Conservation (phyloP, 345 rosid genomes). For the Bruguiera parviflora region DNA sequence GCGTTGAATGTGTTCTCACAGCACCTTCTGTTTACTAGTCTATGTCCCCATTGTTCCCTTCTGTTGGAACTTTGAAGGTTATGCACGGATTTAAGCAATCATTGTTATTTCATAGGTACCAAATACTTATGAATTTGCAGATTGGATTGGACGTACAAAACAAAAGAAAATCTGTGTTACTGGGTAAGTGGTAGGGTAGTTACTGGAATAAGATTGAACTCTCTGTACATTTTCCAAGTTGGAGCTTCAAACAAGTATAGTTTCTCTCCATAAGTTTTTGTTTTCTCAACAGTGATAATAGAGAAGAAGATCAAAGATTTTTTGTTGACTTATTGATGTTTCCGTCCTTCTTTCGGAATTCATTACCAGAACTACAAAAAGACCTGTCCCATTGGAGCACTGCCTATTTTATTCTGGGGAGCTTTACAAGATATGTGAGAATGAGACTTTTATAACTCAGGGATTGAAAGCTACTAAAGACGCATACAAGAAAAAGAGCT, state of each 20-base stretch:
- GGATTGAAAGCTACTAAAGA: conserved; percentile 85
- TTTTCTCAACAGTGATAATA: neutral
- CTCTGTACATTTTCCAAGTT: neutral
- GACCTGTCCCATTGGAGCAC: conserved; percentile 98
- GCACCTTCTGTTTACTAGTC: neutral
- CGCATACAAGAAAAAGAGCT: conserved; percentile 65
- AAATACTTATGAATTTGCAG: conserved; percentile 89
- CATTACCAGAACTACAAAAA: conserved; percentile 70
- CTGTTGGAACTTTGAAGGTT: conserved; percentile 6
- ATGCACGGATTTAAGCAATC: conserved; percentile 5
- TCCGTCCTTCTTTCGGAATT: conserved; percentile 4
- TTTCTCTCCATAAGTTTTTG: neutral
- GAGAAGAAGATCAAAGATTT: neutral
- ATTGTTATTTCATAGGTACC: conserved; percentile 59
- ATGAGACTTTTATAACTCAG: conserved; percentile 52
- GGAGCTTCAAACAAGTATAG: neutral
- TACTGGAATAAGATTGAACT: conserved; percentile 11
- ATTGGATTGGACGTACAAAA: conserved; percentile 96
- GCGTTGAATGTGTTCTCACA: neutral
- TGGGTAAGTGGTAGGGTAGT: conserved; percentile 53
- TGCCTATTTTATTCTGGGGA: conserved; percentile 87
- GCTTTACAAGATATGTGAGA: conserved; percentile 77
- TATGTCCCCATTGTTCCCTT: neutral
- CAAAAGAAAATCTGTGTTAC: conserved; percentile 88
- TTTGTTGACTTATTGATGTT: conserved; percentile 12